Conservation (phyloP, 2,329 filamentous ascomycete species). For the Epichloe scottii region DNA sequence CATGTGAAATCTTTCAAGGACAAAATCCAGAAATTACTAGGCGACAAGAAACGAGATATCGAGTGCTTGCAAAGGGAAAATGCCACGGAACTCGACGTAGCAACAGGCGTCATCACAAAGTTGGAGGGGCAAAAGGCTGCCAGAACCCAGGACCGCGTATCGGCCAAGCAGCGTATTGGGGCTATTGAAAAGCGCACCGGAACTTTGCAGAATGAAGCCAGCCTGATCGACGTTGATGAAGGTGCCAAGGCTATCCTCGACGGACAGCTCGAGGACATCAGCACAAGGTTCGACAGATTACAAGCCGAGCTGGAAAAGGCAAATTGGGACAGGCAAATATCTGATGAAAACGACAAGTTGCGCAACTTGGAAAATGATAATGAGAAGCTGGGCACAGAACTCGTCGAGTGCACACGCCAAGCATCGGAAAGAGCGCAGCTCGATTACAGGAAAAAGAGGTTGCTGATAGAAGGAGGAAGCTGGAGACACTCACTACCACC, state of each 20-base stretch:
- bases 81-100: constrained; percentile 58
- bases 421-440: constrained; percentile 75
- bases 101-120: constrained; percentile 58
- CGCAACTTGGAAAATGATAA: constrained; percentile 59
- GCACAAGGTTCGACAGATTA: constrained; percentile 46
- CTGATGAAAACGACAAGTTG: constrained; percentile 51
- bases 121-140: constrained; percentile 64
- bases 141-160: constrained; percentile 60
- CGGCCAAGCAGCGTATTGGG: constrained; percentile 58
- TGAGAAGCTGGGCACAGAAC: constrained; percentile 62
- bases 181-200: constrained; percentile 59
- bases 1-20: constrained; percentile 68
- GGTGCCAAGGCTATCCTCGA: constrained; percentile 69
- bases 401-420: constrained; percentile 69
- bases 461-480: constrained; percentile 56
- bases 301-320: constrained; percentile 50
- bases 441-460: constrained; percentile 74
- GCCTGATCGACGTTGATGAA: constrained; percentile 73
- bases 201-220: constrained; percentile 53
- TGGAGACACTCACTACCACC: constrained; percentile 65
- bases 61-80: constrained; percentile 64
- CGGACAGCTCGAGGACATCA: constrained; percentile 57
- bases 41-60: constrained; percentile 67
- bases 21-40: constrained; percentile 59
- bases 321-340: constrained; percentile 59